These are phyloP conservation scores for Globisporangium okanoganense DNA, from an alignment of 352 stramenopile species.

Conservation along the genomic window DNA sequence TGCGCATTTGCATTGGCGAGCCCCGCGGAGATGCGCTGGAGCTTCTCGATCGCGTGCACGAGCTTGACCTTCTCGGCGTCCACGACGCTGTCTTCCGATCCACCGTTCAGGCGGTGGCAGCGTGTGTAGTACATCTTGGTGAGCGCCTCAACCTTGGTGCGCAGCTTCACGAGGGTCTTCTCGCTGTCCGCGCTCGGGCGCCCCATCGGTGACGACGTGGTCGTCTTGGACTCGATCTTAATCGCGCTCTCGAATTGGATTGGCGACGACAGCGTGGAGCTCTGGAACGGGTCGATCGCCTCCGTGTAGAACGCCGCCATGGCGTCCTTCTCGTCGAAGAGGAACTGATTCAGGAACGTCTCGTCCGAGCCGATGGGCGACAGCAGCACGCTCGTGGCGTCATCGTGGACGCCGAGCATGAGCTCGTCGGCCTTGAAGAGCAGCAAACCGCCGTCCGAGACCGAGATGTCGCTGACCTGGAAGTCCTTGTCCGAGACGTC, in stretches of 20 bases:
- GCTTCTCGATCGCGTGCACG: slow-evolving; percentile 43
- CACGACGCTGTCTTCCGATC: slow-evolving; percentile 12
- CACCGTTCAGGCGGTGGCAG: slow-evolving; percentile 36
- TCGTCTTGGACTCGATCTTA: slow-evolving; percentile 1
- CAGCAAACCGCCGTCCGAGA: slow-evolving; percentile 20
- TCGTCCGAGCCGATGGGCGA: slow-evolving; percentile 54
- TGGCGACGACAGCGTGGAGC: slow-evolving; percentile 13
- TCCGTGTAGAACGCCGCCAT: slow-evolving; percentile 61
- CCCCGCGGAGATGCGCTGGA: slow-evolving; percentile 43
- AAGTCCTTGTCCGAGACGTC: slow-evolving; percentile 28
- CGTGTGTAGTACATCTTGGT: slow-evolving; percentile 64
- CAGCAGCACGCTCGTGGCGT: slow-evolving; percentile 54
- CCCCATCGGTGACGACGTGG: neutral
- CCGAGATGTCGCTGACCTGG: slow-evolving; percentile 39
- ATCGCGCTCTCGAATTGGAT: slow-evolving; percentile 11
- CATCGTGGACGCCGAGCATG: slow-evolving; percentile 16
- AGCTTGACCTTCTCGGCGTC: slow-evolving; percentile 45
- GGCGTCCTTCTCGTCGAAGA: slow-evolving; percentile 54
- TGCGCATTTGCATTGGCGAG: slow-evolving; percentile 41
- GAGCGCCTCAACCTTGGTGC: slow-evolving; percentile 43
- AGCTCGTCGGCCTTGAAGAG: slow-evolving; percentile 17
- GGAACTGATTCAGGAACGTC: slow-evolving; percentile 33
- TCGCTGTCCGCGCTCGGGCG: slow-evolving; percentile 20
- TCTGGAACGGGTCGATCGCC: slow-evolving; percentile 55
- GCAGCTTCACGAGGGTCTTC: slow-evolving; percentile 42